Base-by-base conservation (phyloP, 1,284 basidiomycete genomes). In the Marasmius tenuissimus region DNA sequence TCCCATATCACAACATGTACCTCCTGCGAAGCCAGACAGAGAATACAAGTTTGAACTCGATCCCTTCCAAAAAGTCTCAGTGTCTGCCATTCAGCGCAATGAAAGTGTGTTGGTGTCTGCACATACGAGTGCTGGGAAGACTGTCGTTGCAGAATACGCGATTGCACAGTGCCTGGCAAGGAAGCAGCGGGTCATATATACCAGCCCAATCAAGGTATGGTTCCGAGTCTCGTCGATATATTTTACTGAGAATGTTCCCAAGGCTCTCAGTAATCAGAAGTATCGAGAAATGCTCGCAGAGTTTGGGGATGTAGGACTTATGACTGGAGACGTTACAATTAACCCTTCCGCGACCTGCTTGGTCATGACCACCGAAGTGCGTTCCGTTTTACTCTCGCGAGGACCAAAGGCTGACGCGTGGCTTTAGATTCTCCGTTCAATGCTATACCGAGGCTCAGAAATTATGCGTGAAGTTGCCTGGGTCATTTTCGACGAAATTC, bases 291-390 rank as follows among this genome's bases (percentile, higher is more conserved):
- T 99, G 88, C 81, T 93, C 39, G 96, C 94, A 56, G 94, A 96
- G 70, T 99, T 99, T 75, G 93, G 94, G 27, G 97, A 99, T 71
- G 97, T 99, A 52, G 97, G 97, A 18, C 84, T 99, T 34, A 99
- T 99, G 97, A 99, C 97, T 1, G 96, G 97, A 73, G 97, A 99
- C 78, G 96, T 99, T n/a, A 99, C 97, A 0, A 98, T 99, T 74
- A 99, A 99, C 73, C 97, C 97, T 1, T 91, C 91, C 3, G 97
- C 97, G 7, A 94, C 93, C 52, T 99, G 97, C 80, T 78, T 99
- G 53, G 97, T 99, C 58, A 99, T 99, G 97, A 99, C 97, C 0
- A 99, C 97, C 2, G 97, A 99, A 81, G 95, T 95, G 68, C 68
- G 85, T 69, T 27, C 20, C 40, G 35, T 8, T 20, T 34, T 22